Base-by-base conservation (phyloP, 192 early-diverging fungal species). In the Coemansia sp. region DNA sequence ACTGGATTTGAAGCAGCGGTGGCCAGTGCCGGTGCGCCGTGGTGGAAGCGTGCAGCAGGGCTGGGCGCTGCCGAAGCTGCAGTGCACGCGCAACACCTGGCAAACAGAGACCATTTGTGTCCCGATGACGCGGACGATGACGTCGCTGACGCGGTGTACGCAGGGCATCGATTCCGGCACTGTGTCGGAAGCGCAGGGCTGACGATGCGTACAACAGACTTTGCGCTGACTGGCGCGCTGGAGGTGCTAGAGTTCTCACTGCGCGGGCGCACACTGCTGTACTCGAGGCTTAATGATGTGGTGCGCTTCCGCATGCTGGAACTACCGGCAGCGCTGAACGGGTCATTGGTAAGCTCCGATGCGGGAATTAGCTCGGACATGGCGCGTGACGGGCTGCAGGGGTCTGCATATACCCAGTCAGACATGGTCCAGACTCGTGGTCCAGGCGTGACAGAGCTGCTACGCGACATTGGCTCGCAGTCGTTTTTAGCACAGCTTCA, bases 161-260 rank as follows among this genome's bases (percentile, higher is more conserved):
- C 76, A 1, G 64, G 60, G 24, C 36, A 36, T 8, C n/a, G 60
- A 28, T 79, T 79, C 31, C 25, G 42, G 21, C 58, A 31, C 14
- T 81, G 78, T 53, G 68, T 74, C 15, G 78, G 78, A 9, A 57
- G 34, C 24, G 28, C 64, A n/a, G 73, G 69, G 10, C 54, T 66
- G 57, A 23, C 46, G 3, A 49, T 81, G 66, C 21, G 59, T 4
- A 23, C 46, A 24, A 58, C 62, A 1, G 73, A 81, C 25, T 50
- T 69, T 36, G 60, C 56, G 1, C 26, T 81, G 37, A 66, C 78
- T 0, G 78, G 78, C 0, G 61, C 69, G 26, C 66, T 75, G 9
- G 70, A 71, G 25, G 78, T 81, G 28, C 61, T 69, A 1, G 78
- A 81, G 54, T 81, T 81, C 26, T 81, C 78, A 52, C 66, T 81